Conservation (phyloP, 2,329 filamentous ascomycete genomes). For the Metarhizium robertsii region DNA sequence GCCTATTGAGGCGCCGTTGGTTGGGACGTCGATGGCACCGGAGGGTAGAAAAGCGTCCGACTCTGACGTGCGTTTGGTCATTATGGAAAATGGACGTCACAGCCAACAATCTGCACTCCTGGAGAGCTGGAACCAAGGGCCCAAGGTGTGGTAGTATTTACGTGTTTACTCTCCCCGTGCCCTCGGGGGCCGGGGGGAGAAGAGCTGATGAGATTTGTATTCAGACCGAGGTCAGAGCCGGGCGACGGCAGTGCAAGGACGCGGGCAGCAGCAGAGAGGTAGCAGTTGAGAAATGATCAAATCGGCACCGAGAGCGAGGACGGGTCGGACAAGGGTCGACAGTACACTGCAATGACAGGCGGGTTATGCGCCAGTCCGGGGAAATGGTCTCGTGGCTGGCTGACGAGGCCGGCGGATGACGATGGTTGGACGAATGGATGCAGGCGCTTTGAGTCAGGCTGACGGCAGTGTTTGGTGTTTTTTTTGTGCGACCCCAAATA, state of each 20-base stretch:
- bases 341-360: neutral
- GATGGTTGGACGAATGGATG: slow-evolving; percentile 1
- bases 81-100: slow-evolving; percentile 9
- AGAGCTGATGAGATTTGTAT: neutral
- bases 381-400: slow-evolving; percentile 5
- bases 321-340: neutral
- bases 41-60: slow-evolving; percentile 34
- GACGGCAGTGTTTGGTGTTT: neutral
- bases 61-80: slow-evolving; percentile 32
- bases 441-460: slow-evolving; percentile 1
- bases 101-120: neutral
- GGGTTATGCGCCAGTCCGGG: neutral
- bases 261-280: neutral
- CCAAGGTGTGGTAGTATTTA: too few relatives aligned
- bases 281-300: neutral
- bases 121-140: neutral
- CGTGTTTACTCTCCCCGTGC: slow-evolving; percentile 1
- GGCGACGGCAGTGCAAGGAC: neutral
- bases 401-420: slow-evolving; percentile 2
- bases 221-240: neutral
- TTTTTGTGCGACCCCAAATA: neutral
- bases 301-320: slow-evolving; percentile 1
- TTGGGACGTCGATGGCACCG: slow-evolving; percentile 21
- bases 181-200: neutral
- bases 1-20: slow-evolving; percentile 13